Conservation (phyloP, 2,329 filamentous ascomycete species). For the Pseudogymnoascus sp. region DNA sequence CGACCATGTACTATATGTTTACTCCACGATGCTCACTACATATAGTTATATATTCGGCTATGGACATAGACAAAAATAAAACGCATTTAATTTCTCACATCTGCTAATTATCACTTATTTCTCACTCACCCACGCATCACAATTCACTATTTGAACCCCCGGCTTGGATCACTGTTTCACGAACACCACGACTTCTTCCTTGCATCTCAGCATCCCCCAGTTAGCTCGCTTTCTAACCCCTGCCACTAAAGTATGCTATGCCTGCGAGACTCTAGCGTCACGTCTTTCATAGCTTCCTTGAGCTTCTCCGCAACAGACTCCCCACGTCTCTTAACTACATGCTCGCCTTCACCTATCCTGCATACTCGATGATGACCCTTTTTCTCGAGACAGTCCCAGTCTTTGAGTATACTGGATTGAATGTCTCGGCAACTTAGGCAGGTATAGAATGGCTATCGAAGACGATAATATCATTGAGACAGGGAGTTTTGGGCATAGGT, state of each 20-base stretch:
- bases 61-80: not conserved
- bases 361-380: slow-evolving; percentile 83
- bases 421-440: slow-evolving; percentile 74
- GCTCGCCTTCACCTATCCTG: slow-evolving; percentile 83
- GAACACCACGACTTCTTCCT: slow-evolving; percentile 84
- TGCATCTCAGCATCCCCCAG: slow-evolving; percentile 76
- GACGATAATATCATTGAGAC: slow-evolving; percentile 66
- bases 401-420: slow-evolving; percentile 93
- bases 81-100: not conserved
- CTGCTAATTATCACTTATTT: not conserved
- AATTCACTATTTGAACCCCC: not conserved
- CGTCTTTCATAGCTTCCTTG: slow-evolving; percentile 78
- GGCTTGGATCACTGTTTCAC: slow-evolving; percentile 31
- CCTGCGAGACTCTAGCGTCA: slow-evolving; percentile 90
- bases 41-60: not conserved
- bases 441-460: slow-evolving; percentile 86
- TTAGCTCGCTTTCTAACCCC: slow-evolving; percentile 54
- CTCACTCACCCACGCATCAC: not conserved
- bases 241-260: slow-evolving; percentile 82
- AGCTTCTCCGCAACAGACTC: slow-evolving; percentile 64
- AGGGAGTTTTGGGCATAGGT: slow-evolving; percentile 75
- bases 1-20: not conserved
- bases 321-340: slow-evolving; percentile 78
- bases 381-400: slow-evolving; percentile 75
- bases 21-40: not conserved